Conservation (phyloP, 495 filamentous ascomycete species). For the Opeltia flavorubescens region DNA sequence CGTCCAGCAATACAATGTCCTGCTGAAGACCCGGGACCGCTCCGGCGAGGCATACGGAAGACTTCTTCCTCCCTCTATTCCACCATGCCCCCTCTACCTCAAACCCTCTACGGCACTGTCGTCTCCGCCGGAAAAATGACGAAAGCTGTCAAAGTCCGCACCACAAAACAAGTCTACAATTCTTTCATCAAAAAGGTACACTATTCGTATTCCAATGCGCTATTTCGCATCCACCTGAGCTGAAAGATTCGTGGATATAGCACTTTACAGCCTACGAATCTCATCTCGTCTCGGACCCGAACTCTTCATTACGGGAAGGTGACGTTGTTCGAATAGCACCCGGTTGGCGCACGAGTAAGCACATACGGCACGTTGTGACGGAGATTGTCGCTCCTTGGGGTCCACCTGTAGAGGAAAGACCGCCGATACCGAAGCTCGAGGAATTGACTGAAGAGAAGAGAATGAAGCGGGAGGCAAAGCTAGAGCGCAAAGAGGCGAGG, state of each 20-base stretch:
- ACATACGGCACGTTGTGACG: slow-evolving; percentile 53
- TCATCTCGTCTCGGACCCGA: slow-evolving; percentile 56
- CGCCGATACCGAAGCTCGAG: slow-evolving; percentile 39
- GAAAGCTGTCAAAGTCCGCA: slow-evolving; percentile 54
- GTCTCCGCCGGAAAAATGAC: slow-evolving; percentile 55
- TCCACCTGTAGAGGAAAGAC: slow-evolving; percentile 37
- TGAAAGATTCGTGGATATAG: too few relatives aligned
- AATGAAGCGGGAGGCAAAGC: slow-evolving; percentile 18
- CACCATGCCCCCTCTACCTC: slow-evolving; percentile 4
- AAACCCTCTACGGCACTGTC: slow-evolving; percentile 38
- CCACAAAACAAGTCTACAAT: slow-evolving; percentile 16
- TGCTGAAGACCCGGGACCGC: too few relatives aligned
- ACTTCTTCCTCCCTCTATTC: not conserved
- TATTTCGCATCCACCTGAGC: not conserved
- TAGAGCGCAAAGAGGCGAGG: slow-evolving; percentile 23
- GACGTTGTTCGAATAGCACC: slow-evolving; percentile 51
- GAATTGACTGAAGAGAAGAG: slow-evolving; percentile 31
- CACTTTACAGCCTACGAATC: slow-evolving; percentile 21
- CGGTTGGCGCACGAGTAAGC: slow-evolving; percentile 33
- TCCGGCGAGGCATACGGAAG: too few relatives aligned
- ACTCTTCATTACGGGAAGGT: slow-evolving; percentile 46
- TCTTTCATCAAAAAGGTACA: slow-evolving; percentile 37
- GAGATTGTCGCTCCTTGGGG: slow-evolving; percentile 52
- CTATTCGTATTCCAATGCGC: too few relatives aligned
- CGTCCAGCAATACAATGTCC: too few relatives aligned